phyloP scores from a whole-genome alignment of 192 early-diverging fungal species.

The Phlyctochytrium bullatum region DNA sequence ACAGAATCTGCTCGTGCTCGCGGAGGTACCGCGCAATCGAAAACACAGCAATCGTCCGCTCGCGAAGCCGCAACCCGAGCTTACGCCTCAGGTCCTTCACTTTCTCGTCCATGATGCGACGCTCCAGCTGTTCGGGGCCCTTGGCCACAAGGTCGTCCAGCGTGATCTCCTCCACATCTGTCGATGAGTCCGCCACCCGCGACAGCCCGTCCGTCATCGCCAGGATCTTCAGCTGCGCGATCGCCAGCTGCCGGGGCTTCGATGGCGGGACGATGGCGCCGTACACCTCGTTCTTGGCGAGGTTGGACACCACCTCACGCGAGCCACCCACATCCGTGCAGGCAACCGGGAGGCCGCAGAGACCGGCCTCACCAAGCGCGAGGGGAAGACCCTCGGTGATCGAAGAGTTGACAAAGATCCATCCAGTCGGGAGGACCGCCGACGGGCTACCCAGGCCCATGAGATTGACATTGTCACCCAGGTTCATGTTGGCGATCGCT shows the following conservation, averaged over 20 bases:
- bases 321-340: conserved; percentile 39
- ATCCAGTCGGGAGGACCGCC: conserved; percentile 39
- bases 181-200: conserved; percentile 11
- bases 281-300: conserved; percentile 24
- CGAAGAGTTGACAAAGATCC: conserved; percentile 50
- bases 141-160: conserved; percentile 31
- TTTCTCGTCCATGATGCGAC: conserved; percentile 35
- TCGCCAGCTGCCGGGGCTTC: conserved; percentile 36
- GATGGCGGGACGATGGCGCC: conserved; percentile 44
- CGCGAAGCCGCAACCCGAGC: conserved; percentile 33
- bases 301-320: conserved; percentile 33
- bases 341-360: conserved; percentile 38
- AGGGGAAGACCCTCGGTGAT: conserved; percentile 38
- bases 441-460: conserved; percentile 41
- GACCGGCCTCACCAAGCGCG: conserved; percentile 34
- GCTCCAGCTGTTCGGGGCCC: conserved; percentile 21
- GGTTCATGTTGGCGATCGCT: conserved; percentile 31
- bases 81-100: conserved; percentile 28
- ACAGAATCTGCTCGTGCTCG: conserved; percentile 46
- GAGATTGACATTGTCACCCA: conserved; percentile 35
- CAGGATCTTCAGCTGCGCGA: conserved; percentile 37
- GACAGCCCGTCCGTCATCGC: conserved; percentile 42
- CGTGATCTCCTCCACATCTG: neutral
- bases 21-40: conserved; percentile 44
- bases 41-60: conserved; percentile 37